Base-by-base conservation (phyloP, 805 yeast genomes). In the Candida saitoana region DNA sequence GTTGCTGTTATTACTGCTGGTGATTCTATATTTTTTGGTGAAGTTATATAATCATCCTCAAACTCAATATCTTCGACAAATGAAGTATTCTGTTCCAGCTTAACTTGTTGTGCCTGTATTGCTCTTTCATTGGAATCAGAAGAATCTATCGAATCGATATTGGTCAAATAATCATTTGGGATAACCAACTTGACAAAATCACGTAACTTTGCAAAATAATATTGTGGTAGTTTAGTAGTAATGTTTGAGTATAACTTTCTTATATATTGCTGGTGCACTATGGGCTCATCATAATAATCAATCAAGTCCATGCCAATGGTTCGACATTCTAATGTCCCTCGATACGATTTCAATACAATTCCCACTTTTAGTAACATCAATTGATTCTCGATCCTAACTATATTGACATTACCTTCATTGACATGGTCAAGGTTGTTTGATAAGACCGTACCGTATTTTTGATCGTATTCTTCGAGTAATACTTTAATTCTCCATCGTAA, bases 51-150 rank as follows among this genome's bases (percentile, higher is more conserved):
- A 24, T 36, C 38, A 14, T 22, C 30, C 12, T 36, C 25, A 24
- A 36, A 36, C 22, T 36, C 38, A 14, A 36, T 24, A 36, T 36
- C 38, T n/a, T 36, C 38, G 9, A 36, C 38, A n/a, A 36, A 20
- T 9, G 38, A 22, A 22, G 19, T 16, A n/a, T 11, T 29, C 5
- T 6, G 7, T 14, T 29, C 32, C 32, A 29, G 32, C 11, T 29
- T 29, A 5, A 29, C 32, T 22, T 22, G 27, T 11, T 22, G 27
- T 22, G 6, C 27, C 11, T 22, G 27, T 7, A 6, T 22, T 22
- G 27, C 11, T 22, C 27, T 22, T 22, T 22, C 27, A 11, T 22
- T 11, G 11, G 20, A 15, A 33, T n/a, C 19, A 33, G 18, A 4
- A 8, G 35, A 33, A 17, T 33, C 12, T 30, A 30, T 6, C n/a